These are phyloP conservation scores for Coemansia sp. DNA, from an alignment of 192 early-diverging fungal genomes.

Conservation along the genomic window DNA sequence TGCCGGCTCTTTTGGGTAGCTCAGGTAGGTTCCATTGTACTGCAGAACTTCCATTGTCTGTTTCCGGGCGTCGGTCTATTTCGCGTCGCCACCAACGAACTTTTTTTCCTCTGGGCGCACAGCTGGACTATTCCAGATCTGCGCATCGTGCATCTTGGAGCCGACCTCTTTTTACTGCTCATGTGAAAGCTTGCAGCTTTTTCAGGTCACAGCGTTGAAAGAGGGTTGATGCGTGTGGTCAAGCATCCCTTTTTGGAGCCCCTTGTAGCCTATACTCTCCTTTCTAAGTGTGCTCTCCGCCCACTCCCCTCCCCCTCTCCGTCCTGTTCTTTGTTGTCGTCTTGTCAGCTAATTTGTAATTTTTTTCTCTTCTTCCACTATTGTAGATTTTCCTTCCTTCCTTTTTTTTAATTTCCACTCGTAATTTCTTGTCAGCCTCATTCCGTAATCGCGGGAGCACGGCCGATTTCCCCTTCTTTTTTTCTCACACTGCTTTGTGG, in stretches of 20 bases:
- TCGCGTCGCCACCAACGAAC: background rate
- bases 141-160: background rate
- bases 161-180: background rate
- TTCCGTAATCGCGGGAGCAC: slow-evolving; percentile 2
- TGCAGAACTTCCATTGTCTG: background rate
- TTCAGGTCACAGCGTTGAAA: background rate
- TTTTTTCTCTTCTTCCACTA: slow-evolving; percentile 1
- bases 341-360: background rate
- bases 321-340: slow-evolving; percentile 1
- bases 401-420: background rate
- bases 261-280: background rate
- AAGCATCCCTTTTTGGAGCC: background rate
- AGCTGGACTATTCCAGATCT: background rate
- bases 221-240: background rate
- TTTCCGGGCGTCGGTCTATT: background rate
- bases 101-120: background rate
- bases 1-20: background rate
- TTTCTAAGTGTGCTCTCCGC: background rate
- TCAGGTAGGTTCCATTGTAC: slow-evolving; percentile 3
- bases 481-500: background rate
- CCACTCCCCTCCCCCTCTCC: background rate
- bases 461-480: background rate
- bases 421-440: background rate
- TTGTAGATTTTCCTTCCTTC: background rate
- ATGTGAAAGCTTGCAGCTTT: slow-evolving; percentile 6